phyloP scores from a whole-genome alignment of 305 asterid species.

The Solanum hybrid region DNA sequence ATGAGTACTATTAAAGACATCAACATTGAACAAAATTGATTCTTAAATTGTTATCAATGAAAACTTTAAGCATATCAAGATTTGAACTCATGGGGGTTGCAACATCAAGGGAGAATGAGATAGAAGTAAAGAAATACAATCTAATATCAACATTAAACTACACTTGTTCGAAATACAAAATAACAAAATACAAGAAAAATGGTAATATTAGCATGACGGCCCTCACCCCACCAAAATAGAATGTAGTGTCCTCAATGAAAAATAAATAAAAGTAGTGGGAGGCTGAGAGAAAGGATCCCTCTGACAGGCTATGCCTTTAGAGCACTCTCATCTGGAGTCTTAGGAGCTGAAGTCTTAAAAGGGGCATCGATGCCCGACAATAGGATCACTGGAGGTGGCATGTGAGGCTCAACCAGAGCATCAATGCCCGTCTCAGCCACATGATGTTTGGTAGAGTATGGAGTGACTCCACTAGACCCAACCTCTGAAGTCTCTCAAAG shows the following conservation, averaged over 20 bases:
- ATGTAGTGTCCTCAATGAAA: neutral
- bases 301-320: neutral
- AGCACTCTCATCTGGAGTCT: neutral
- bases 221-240: neutral
- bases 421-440: neutral
- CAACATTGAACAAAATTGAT: neutral
- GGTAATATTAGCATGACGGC: neutral
- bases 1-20: neutral
- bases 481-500: neutral
- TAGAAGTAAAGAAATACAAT: neutral
- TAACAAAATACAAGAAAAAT: neutral
- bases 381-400: neutral
- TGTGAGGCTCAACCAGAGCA: neutral
- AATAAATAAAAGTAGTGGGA: no score
- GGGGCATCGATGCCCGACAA: neutral
- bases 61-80: neutral
- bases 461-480: neutral
- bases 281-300: neutral
- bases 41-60: no score
- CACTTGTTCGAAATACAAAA: neutral
- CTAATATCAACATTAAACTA: neutral
- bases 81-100: neutral
- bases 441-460: neutral
- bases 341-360: neutral
- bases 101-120: neutral